Base-by-base conservation (phyloP, 352 stramenopile genomes). In the Phytophthora pisi region DNA sequence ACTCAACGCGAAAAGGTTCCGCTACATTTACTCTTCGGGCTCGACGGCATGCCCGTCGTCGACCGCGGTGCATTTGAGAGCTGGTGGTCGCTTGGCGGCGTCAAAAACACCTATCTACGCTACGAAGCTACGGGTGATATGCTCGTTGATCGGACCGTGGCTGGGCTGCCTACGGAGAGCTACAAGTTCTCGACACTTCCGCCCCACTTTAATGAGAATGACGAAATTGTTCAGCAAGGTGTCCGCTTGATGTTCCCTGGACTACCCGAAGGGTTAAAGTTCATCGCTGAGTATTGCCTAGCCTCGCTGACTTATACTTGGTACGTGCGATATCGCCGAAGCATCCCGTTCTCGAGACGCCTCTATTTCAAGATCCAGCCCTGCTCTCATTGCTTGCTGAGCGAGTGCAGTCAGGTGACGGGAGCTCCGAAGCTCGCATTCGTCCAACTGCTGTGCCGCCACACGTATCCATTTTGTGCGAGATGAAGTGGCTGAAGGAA, bases 1-100 rank as follows among this genome's bases (percentile, higher is more conserved):
- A 78, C 40, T 78, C 70, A 16, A 55, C 69, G 18, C 47, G 67
- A 2, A 70, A 70, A 51, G 61, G 55, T 0, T 46, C 57, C 23
- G 16, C 62, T 10, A 71, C 68, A 5, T 70, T 57, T 34, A 24
- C 36, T 53, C 61, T 5, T 71, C 61, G 2, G 51, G 68, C 5
- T 64, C 56, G 2, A 70, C 57, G 16, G 55, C 51, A 43, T 66
- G 57, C 28, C 67, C 38, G 8, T 66, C 64, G 7, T 45, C 55
- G 9, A 56, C 40, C 2, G 54, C 64, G 3, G 51, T 65, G n/a
- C 18, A 70, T n/a, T 30, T 66, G 20, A 3, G 64, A 24, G 57
- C 57, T 4, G 50, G 64, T 11, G 57, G 50, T 51, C 49, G 23
- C 57, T 58, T 18, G 57, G 56, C 9, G 64, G 64, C 7, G 56